phyloP scores from a whole-genome alignment of 306 rosid genomes.

The Quercus suber region DNA sequence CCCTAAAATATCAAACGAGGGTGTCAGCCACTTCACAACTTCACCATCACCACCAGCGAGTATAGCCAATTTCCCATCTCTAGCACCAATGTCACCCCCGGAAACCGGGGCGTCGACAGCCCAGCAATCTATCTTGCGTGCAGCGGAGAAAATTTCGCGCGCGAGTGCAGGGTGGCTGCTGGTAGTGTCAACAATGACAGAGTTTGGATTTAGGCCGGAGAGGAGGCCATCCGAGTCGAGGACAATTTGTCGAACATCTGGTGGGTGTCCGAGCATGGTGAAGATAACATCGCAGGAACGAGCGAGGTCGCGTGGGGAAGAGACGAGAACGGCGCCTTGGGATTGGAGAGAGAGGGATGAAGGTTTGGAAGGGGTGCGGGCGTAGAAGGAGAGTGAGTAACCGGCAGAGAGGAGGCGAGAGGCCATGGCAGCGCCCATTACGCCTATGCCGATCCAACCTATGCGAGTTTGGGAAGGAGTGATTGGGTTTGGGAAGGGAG shows the following conservation, averaged over 20 bases:
- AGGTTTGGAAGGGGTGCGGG: slow-evolving; percentile 61
- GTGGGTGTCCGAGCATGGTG: slow-evolving; percentile 75
- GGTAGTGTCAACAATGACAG: slow-evolving; percentile 63
- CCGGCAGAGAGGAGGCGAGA: slow-evolving; percentile 73
- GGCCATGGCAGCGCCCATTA: slow-evolving; percentile 86
- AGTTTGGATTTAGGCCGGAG: slow-evolving; percentile 42
- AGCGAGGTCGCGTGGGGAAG: slow-evolving; percentile 31
- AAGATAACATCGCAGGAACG: slow-evolving; percentile 49
- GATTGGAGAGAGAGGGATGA: slow-evolving; percentile 44
- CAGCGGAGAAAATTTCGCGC: slow-evolving; percentile 37
- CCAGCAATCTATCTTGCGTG: slow-evolving; percentile 48
- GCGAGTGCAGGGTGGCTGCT: slow-evolving; percentile 82
- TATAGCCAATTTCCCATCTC: slow-evolving; percentile 73
- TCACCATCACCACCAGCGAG: slow-evolving; percentile 57
- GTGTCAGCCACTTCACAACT: slow-evolving; percentile 59
- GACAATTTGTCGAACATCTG: slow-evolving; percentile 60
- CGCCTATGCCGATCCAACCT: slow-evolving; percentile 83
- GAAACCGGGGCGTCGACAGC: slow-evolving; percentile 84
- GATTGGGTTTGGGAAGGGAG: slow-evolving; percentile 58
- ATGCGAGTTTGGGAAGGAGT: slow-evolving; percentile 46
- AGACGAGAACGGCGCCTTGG: slow-evolving; percentile 38
- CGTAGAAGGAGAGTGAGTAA: slow-evolving; percentile 66
- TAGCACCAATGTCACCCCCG: slow-evolving; percentile 82
- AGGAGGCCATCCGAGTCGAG: slow-evolving; percentile 34
- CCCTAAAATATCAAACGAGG: slow-evolving; percentile 51